A percentile compares a stretch with the other conserved stretches of the same genome.
phyloP scores from a whole-genome alignment of 306 rosid genomes.

The Senna tora region DNA sequence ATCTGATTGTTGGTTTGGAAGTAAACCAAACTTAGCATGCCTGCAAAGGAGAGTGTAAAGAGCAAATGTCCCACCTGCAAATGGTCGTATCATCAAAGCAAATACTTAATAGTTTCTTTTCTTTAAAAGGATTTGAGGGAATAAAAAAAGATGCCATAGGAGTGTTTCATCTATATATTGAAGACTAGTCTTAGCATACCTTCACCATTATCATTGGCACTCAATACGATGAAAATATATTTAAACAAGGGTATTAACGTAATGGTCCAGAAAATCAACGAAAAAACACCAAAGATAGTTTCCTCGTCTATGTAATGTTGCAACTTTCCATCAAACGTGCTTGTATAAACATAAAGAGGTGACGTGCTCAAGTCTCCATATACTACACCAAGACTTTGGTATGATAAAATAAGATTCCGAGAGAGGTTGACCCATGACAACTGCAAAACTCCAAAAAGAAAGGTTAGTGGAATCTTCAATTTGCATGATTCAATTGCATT shows the following conservation, averaged over 20 bases:
- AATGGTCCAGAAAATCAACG: constrained; percentile 80
- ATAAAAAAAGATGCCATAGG: not conserved
- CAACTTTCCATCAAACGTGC: constrained; percentile 66
- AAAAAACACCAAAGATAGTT: constrained; percentile 74
- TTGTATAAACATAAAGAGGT: constrained; percentile 71
- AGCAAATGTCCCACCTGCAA: constrained; percentile 81
- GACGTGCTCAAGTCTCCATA: constrained; percentile 85
- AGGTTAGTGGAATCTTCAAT: not conserved
- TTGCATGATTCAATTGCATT: not conserved
- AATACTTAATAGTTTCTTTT: not conserved
- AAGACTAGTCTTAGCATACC: constrained; percentile 47
- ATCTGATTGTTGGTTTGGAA: constrained; percentile 82
- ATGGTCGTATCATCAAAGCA: constrained; percentile 31
- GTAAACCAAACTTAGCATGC: constrained; percentile 75
- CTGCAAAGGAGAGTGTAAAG: constrained; percentile 81
- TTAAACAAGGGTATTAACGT: constrained; percentile 70
- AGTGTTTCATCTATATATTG: not conserved
- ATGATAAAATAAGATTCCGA: constrained; percentile 65
- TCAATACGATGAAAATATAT: constrained; percentile 66
- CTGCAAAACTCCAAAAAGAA: constrained; percentile 47
- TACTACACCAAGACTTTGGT: constrained; percentile 85
- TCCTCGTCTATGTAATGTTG: constrained; percentile 52
- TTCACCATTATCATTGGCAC: constrained; percentile 87
- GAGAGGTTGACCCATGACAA: constrained; percentile 55
- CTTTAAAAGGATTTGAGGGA: not conserved